A percentile compares a stretch with the other conserved stretches of the same genome.
Conservation (phyloP, 1,284 basidiomycete species). For the Entoloma clypeatum region DNA sequence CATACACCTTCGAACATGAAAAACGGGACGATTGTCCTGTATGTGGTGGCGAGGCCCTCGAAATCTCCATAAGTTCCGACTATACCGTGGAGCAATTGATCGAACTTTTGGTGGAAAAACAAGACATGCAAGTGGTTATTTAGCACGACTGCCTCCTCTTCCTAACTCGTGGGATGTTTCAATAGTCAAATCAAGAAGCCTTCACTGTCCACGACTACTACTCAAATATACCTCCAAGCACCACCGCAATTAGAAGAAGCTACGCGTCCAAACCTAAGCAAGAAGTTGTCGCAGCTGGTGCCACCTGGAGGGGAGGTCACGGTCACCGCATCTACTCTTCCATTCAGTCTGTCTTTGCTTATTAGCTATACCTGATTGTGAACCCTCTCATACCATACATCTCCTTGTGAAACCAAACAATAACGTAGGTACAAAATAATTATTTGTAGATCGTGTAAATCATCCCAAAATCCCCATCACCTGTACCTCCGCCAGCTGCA, state of each 20-base stretch:
- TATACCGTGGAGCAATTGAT: conserved; percentile 83
- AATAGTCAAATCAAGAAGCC: conserved; percentile 91
- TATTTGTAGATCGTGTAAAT: conserved; percentile 44
- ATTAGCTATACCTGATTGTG: conserved; percentile 51
- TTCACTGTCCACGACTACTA: conserved; percentile 66
- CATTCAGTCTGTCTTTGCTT: conserved; percentile 78
- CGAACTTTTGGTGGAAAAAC: conserved; percentile 79
- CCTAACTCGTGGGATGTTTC: conserved; percentile 1
- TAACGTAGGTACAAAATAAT: conserved; percentile 5
- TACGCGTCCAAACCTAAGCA: conserved; percentile 87
- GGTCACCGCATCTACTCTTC: conserved; percentile 85
- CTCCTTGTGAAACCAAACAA: neutral
- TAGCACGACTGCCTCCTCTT: conserved; percentile 2
- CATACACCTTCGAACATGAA: conserved; percentile 96
- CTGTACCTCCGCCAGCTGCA: conserved; percentile 53
- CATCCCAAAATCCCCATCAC: conserved; percentile 40
- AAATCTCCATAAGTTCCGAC: conserved; percentile 63
- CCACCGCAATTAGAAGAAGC: conserved; percentile 86
- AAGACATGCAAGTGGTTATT: conserved; percentile 70
- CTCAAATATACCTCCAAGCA: conserved; percentile 87
- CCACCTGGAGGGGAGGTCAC: conserved; percentile 72
- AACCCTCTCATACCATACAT: too few relatives aligned
- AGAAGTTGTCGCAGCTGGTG: conserved; percentile 80
- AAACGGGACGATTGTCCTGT: conserved; percentile 93
- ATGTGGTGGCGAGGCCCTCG: conserved; percentile 87